A percentile compares a stretch with the other conserved stretches of the same genome.
These are phyloP conservation scores for Pichia terricola DNA, from an alignment of 1,139 yeast species.

Conservation along the genomic window DNA sequence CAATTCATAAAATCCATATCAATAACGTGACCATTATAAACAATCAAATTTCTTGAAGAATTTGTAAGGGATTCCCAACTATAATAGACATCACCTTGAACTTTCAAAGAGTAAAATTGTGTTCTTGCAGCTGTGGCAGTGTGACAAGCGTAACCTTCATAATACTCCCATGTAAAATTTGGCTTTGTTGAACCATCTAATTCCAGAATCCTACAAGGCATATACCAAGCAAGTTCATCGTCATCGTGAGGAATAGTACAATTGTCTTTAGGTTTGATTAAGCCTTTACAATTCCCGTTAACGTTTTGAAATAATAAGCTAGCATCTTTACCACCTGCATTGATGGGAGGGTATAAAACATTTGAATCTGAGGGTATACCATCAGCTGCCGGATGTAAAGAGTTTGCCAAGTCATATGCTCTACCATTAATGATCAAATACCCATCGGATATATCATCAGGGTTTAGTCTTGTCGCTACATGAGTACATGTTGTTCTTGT, in stretches of 20 bases:
- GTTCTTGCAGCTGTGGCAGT: slow-evolving; percentile 61
- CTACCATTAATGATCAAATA: slow-evolving; percentile 72
- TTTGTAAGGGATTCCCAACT: slow-evolving; percentile 82
- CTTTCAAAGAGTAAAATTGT: slow-evolving; percentile 51
- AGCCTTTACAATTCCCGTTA: slow-evolving; percentile 81
- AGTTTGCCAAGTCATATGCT: slow-evolving; percentile 60
- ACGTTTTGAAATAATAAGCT: slow-evolving; percentile 89
- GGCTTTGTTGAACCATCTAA: slow-evolving; percentile 65
- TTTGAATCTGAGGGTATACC: slow-evolving; percentile 64
- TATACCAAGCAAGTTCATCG: slow-evolving; percentile 83
- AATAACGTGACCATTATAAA: slow-evolving; percentile 78
- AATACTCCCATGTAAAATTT: slow-evolving; percentile 48
- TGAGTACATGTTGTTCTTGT: slow-evolving; percentile 72
- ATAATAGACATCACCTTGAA: slow-evolving; percentile 70
- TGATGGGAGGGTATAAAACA: slow-evolving; percentile 70
- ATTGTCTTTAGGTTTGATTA: slow-evolving; percentile 65
- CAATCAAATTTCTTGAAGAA: slow-evolving; percentile 68
- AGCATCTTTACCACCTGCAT: slow-evolving; percentile 88
- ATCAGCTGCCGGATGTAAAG: slow-evolving; percentile 72
- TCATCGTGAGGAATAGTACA: slow-evolving; percentile 62
- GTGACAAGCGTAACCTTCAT: slow-evolving; percentile 87
- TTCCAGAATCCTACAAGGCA: slow-evolving; percentile 73
- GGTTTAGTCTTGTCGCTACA: slow-evolving; percentile 42
- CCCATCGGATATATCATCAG: slow-evolving; percentile 49
- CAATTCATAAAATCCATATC: slow-evolving; percentile 71